Conservation (phyloP, 2,329 filamentous ascomycete species). For the Ramularia endophylla region DNA sequence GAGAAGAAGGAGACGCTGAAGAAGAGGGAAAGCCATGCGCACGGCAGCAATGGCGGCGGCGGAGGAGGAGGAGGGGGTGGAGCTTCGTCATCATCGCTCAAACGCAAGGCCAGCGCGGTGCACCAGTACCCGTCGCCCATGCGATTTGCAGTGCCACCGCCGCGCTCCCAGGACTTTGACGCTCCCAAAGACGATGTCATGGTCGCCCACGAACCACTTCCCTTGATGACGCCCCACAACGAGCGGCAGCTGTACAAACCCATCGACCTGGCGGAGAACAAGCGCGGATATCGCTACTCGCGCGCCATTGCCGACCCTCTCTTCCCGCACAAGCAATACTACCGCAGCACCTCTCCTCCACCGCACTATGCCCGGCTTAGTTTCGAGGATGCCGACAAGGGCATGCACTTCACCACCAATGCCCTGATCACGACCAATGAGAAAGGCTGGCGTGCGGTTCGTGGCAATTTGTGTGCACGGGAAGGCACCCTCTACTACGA, state of each 20-base stretch:
- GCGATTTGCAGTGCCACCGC: slow-evolving; percentile 46
- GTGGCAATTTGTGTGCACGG: slow-evolving; percentile 82
- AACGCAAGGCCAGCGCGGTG: slow-evolving; percentile 34
- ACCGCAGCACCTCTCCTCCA: slow-evolving; percentile 78
- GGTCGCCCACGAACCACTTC: slow-evolving; percentile 41
- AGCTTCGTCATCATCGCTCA: slow-evolving; percentile 33
- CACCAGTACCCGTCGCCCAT: slow-evolving; percentile 40
- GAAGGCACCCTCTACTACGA: slow-evolving; percentile 95
- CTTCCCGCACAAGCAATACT: slow-evolving; percentile 82
- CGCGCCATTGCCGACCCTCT: slow-evolving; percentile 84
- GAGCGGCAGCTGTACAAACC: slow-evolving; percentile 42
- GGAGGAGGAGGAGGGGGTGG: slow-evolving; percentile 8
- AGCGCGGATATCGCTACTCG: slow-evolving; percentile 75
- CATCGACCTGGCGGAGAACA: slow-evolving; percentile 55
- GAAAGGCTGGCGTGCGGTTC: slow-evolving; percentile 86
- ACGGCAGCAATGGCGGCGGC: too few relatives aligned
- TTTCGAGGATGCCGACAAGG: slow-evolving; percentile 84
- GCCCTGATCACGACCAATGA: slow-evolving; percentile 78
- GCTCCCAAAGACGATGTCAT: slow-evolving; percentile 44
- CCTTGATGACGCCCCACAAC: slow-evolving; percentile 38
- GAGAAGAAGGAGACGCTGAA: slow-evolving; percentile 48
- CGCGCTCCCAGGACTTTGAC: slow-evolving; percentile 44
- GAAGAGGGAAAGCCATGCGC: slow-evolving; percentile 45
- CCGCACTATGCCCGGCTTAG: slow-evolving; percentile 81
- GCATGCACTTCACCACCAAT: slow-evolving; percentile 68